These are phyloP conservation scores for Podila epigama DNA, from an alignment of 192 early-diverging fungal genomes.

Conservation along the genomic window DNA sequence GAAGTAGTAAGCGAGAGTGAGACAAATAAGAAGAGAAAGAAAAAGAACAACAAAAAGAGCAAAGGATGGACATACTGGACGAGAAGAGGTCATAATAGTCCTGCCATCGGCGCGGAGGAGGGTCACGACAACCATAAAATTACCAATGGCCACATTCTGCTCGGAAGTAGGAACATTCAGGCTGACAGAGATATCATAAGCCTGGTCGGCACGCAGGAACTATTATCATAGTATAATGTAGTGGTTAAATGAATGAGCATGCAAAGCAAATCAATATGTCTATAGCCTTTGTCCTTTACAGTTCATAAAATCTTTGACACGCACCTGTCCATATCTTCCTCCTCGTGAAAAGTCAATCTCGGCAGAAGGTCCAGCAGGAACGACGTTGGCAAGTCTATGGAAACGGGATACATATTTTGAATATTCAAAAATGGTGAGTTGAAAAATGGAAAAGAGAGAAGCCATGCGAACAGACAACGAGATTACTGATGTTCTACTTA, in stretches of 20 bases:
- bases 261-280: background rate
- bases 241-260: background rate
- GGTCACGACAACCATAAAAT: conserved; percentile 31
- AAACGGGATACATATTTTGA: background rate
- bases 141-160: conserved; percentile 49
- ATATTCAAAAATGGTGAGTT: too few relatives aligned
- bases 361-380: conserved; percentile 22
- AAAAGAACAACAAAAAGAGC: background rate
- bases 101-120: conserved; percentile 33
- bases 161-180: conserved; percentile 51
- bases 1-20: too few relatives aligned
- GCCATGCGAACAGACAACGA: too few relatives aligned
- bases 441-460: too few relatives aligned
- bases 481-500: background rate
- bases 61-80: conserved; percentile 50
- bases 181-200: conserved; percentile 53
- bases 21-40: too few relatives aligned
- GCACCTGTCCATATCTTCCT: conserved; percentile 33
- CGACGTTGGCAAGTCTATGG: conserved; percentile 25
- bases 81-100: conserved; percentile 49
- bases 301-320: background rate
- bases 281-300: background rate
- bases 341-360: conserved; percentile 48
- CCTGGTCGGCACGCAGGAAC: conserved; percentile 52
- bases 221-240: background rate